Conservation (phyloP, 2,329 filamentous ascomycete species). For the Cladosporium cucumerinum region DNA sequence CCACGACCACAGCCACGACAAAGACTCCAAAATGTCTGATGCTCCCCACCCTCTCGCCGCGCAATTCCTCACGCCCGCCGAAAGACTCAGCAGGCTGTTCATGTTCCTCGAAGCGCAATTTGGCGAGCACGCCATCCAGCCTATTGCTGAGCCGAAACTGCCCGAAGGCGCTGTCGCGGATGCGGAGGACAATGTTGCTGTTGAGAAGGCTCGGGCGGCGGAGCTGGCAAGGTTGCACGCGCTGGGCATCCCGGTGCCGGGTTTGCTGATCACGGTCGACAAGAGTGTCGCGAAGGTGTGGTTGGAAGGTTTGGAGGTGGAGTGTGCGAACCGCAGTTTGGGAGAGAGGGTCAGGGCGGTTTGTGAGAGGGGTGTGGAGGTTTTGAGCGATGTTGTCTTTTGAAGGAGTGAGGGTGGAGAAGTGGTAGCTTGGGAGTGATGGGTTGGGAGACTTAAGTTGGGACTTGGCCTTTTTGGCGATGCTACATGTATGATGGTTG, state of each 20-base stretch:
- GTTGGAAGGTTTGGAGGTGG: conserved; percentile 88
- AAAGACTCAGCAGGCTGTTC: conserved; percentile 79
- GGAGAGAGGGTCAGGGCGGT: conserved; percentile 83
- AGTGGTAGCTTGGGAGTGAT: no score
- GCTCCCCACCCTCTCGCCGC: conserved; percentile 2
- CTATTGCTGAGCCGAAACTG: conserved; percentile 65
- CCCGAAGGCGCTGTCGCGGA: conserved; percentile 16
- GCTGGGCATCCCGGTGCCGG: conserved; percentile 85
- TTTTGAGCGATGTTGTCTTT: conserved; percentile 11
- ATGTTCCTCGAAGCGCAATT: conserved; percentile 98
- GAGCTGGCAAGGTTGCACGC: conserved; percentile 78
- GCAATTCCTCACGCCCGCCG: conserved; percentile 65
- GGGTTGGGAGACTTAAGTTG: no score
- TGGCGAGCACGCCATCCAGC: conserved; percentile 74
- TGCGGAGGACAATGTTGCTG: conserved; percentile 40
- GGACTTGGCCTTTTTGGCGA: no score
- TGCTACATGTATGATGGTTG: no score
- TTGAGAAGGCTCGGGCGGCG: conserved; percentile 55
- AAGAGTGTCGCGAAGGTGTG: conserved; percentile 84
- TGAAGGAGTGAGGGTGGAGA: background rate
- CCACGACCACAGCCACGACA: conserved; percentile 45
- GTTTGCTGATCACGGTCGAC: conserved; percentile 81
- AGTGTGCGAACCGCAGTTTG: conserved; percentile 71
- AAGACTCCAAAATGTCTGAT: conserved; percentile 21
- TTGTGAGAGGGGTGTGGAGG: conserved; percentile 9